Evolutionary conservation across 768 basidiomycete genomes (phyloP), one percentile per base, ranked within the genome.

Genomic region (Rhizopogon vesiculosus): DNA sequence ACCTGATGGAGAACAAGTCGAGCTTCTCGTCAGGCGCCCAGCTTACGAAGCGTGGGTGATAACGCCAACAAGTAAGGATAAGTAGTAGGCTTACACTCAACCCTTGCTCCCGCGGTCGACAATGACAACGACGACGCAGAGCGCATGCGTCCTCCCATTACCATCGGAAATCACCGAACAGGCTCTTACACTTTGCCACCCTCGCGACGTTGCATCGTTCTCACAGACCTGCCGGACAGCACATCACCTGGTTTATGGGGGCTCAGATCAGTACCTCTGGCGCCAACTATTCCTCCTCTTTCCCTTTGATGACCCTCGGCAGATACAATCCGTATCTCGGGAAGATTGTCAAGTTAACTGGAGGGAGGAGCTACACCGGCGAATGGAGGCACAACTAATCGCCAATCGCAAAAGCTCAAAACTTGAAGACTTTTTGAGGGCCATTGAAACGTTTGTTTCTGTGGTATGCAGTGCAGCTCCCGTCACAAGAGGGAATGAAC

Each of bases 271-370:
- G 45, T 80, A 82, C 63, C 76, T 91, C 41, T 91, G 87, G 87
- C 82, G 84, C 52, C 72, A 79, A 51, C 72, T 89, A 51, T 89
- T 85, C 68, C 78, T 86, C 40, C 54, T 56, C 7, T 68, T 69
- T 45, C 76, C 79, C 6, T 89, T 88, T 66, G 89, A 91, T 64
- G 81, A 86, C 62, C 85, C 86, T n/a, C 74, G 81, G 15, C 55
- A 65, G 42, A 63, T 71, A n/a, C 35, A 56, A 49, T 57, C 59
- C 19, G 48, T 57, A 42, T 51, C 60, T 43, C 5, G 41, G 53
- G 22, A 51, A 44, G 59, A 62, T 12, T 44, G 55, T 29, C 55
- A 51, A 15, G 62, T 64, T 51, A 63, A 71, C 61, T 78, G 73
- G 76, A 66, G 59, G 59, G 58, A 58, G 16, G 68, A 75, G 59